These are phyloP conservation scores for Nakaseomyces nivariensis DNA, from an alignment of 1,139 yeast species.

Conservation along the genomic window DNA sequence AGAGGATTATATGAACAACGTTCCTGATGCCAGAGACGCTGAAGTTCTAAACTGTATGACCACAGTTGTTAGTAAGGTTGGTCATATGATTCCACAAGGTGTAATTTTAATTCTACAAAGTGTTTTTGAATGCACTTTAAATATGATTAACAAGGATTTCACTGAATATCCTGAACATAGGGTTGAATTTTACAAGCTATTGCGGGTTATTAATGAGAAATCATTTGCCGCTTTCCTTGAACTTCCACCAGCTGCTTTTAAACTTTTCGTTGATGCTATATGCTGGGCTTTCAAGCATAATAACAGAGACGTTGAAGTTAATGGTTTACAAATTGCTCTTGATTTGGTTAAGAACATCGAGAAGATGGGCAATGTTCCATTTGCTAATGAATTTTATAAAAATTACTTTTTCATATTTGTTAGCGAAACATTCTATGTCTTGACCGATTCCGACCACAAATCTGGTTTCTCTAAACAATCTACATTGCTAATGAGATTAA, in stretches of 20 bases:
- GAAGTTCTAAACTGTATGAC: constrained; percentile 94
- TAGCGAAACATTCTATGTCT: constrained; percentile 83
- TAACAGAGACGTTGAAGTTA: constrained; percentile 88
- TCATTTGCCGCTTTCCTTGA: constrained; percentile 80
- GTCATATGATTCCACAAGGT: constrained; percentile 82
- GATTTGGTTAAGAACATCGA: constrained; percentile 82
- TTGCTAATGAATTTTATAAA: constrained; percentile 79
- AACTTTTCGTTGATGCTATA: constrained; percentile 83
- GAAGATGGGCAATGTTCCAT: constrained; percentile 61
- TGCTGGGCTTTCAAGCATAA: constrained; percentile 98
- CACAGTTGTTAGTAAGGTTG: constrained; percentile 78
- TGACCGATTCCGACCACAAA: constrained; percentile 96
- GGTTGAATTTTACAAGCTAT: constrained; percentile 83
- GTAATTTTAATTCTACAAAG: constrained; percentile 79
- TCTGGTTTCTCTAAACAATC: constrained; percentile 90
- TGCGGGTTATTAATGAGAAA: constrained; percentile 76
- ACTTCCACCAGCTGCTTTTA: constrained; percentile 87
- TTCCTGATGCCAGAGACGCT: constrained; percentile 96
- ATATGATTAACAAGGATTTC: constrained; percentile 91
- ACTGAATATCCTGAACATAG: constrained; percentile 97
- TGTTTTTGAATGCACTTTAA: constrained; percentile 88
- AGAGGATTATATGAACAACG: constrained; percentile 80
- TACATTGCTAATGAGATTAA: constrained; percentile 70
- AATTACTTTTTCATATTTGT: constrained; percentile 83
- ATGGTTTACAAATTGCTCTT: constrained; percentile 71